Evolutionary conservation across 2,329 filamentous ascomycete species (phyloP).

Genomic region (Trichoderma brevicompactum): DNA sequence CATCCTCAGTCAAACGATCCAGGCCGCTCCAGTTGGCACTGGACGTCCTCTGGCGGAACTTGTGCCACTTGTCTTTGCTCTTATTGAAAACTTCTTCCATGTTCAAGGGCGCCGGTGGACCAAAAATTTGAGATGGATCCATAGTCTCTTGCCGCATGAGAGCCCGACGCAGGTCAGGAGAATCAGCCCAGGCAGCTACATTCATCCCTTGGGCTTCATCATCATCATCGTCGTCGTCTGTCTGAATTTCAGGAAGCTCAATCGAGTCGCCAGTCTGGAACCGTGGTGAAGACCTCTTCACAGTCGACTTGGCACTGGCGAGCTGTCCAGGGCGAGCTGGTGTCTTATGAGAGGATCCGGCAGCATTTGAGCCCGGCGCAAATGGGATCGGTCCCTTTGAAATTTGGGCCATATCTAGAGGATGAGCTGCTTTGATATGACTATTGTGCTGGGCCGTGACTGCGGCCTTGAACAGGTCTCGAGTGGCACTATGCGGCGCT

Average conservation of each 20-base stretch:
- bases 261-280: constrained; percentile 91
- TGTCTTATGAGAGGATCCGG: constrained; percentile 67
- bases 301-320: constrained; percentile 56
- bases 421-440: constrained; percentile 66
- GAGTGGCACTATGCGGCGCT: constrained; percentile 57
- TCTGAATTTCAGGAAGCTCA: constrained; percentile 91
- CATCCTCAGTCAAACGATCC: constrained; percentile 84
- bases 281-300: constrained; percentile 76
- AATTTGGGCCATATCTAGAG: constrained; percentile 83
- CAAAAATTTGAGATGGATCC: constrained; percentile 86
- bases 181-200: constrained; percentile 85
- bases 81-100: constrained; percentile 97
- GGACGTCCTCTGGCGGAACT: constrained; percentile 87
- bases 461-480: constrained; percentile 67
- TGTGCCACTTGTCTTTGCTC: constrained; percentile 81
- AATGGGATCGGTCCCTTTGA: constrained; percentile 91
- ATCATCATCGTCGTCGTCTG: constrained; percentile 89
- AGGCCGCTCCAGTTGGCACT: constrained; percentile 91
- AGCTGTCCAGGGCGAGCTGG: constrained; percentile 60
- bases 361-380: constrained; percentile 67
- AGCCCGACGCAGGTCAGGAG: constrained; percentile 76
- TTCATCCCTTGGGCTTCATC: constrained; percentile 58
- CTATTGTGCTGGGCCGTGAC: constrained; percentile 69
- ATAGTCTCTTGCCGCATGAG: constrained; percentile 82
- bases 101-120: constrained; percentile 81